Conservation (phyloP, 192 early-diverging fungal genomes). For the Chytriomyces hyalinus region DNA sequence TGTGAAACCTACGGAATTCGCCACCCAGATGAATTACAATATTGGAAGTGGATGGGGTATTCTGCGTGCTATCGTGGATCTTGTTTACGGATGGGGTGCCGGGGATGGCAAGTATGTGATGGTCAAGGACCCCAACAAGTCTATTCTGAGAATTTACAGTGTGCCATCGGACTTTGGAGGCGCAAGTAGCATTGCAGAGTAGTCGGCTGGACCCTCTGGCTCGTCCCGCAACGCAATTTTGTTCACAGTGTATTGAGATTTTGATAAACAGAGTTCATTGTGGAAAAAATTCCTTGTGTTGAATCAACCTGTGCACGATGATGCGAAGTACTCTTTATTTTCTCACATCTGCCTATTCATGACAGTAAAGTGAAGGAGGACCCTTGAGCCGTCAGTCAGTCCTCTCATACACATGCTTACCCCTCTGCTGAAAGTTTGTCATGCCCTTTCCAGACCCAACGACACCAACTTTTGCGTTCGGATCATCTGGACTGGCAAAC, state of each 20-base stretch:
- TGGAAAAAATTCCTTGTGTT: no score
- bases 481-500: slow-evolving; percentile 82
- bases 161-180: slow-evolving; percentile 22
- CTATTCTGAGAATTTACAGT: slow-evolving; percentile 23
- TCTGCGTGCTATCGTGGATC: slow-evolving; percentile 89
- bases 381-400: slow-evolving; percentile 25
- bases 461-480: slow-evolving; percentile 82
- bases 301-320: neutral
- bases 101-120: slow-evolving; percentile 96
- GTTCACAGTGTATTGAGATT: no score
- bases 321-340: neutral
- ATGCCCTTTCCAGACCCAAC: slow-evolving; percentile 79
- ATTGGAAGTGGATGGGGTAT: slow-evolving; percentile 94
- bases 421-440: slow-evolving; percentile 75
- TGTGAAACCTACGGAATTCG: slow-evolving; percentile 90
- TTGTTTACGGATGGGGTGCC: slow-evolving; percentile 69
- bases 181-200: neutral
- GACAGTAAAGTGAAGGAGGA: neutral
- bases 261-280: no score
- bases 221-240: no score
- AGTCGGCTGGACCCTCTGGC: no score
- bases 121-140: slow-evolving; percentile 95
- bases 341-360: neutral
- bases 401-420: slow-evolving; percentile 72
- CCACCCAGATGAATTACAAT: slow-evolving; percentile 84